Conservation (phyloP, 257 asterid species). For the Nicotiana tomentosiformis region DNA sequence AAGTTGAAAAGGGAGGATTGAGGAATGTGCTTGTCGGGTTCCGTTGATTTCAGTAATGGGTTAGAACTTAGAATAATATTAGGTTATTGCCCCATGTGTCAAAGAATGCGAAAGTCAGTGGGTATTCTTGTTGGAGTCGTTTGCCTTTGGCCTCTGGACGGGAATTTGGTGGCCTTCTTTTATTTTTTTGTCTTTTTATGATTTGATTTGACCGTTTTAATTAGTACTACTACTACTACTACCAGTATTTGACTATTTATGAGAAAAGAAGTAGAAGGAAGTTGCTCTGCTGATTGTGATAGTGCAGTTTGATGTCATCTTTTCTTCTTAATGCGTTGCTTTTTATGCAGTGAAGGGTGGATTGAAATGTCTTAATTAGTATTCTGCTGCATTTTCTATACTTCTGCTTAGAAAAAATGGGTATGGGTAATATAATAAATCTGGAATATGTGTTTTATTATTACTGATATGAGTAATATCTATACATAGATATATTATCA, state of each 20-base stretch:
- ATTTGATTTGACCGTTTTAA: not conserved
- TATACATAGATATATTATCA: too few species aligned
- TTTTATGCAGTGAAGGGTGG: not conserved
- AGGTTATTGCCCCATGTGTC: not conserved
- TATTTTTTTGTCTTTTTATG: not conserved
- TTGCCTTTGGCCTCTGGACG: not conserved
- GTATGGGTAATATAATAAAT: too few species aligned
- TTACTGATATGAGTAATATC: too few species aligned
- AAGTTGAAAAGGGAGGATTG: not conserved
- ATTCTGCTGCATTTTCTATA: too few species aligned
- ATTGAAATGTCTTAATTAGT: too few species aligned
- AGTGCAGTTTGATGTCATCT: not conserved
- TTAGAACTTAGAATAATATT: too few species aligned
- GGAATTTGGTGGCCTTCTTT: not conserved
- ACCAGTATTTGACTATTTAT: not conserved
- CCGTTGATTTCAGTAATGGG: not conserved
- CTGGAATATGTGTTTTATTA: too few species aligned
- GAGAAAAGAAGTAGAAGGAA: not conserved
- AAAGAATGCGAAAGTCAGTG: not conserved
- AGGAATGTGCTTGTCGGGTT: not conserved
- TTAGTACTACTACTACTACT: not conserved
- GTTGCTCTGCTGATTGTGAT: not conserved
- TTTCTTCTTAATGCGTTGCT: not conserved
- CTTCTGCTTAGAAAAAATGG: too few species aligned
- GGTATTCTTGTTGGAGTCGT: not conserved